These are phyloP conservation scores for Zygoascus biomembranicola DNA, from an alignment of 805 yeast species.

Conservation along the genomic window DNA sequence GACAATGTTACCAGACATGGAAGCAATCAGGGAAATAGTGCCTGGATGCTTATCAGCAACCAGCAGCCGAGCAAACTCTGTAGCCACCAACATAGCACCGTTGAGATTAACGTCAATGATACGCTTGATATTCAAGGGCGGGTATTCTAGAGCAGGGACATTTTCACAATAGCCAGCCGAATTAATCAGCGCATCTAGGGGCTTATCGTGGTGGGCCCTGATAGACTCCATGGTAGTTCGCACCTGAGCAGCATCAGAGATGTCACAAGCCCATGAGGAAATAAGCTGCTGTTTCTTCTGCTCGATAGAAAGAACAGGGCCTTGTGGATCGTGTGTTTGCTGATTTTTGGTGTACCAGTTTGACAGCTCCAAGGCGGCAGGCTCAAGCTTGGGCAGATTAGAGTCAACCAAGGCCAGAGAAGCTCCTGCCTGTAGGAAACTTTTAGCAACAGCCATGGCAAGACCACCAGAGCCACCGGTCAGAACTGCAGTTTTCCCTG, in stretches of 20 bases:
- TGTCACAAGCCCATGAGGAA: constrained; percentile 65
- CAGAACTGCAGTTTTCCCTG: constrained; percentile 57
- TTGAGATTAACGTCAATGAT: constrained; percentile 63
- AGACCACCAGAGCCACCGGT: constrained; percentile 83
- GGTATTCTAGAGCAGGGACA: constrained; percentile 69
- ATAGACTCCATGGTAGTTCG: constrained; percentile 46
- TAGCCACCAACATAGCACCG: constrained; percentile 70
- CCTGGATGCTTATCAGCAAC: constrained; percentile 48
- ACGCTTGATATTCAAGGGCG: constrained; percentile 59
- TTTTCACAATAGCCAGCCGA: constrained; percentile 85
- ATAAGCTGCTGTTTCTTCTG: constrained; percentile 16
- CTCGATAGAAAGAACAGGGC: neutral
- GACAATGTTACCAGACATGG: constrained; percentile 81
- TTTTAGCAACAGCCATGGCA: constrained; percentile 55
- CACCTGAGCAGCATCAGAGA: constrained; percentile 55
- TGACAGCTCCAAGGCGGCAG: constrained; percentile 42
- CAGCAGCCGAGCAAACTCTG: constrained; percentile 61
- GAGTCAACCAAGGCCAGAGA: constrained; percentile 66
- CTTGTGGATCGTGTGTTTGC: neutral
- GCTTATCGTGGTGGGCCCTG: constrained; percentile 48
- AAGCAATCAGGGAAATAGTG: constrained; percentile 73
- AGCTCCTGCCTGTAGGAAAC: constrained; percentile 69
- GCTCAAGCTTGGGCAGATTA: constrained; percentile 50
- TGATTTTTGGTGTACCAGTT: constrained; percentile 37
- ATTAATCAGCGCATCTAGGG: constrained; percentile 61